Percentiles rank a stretch among this genome's conserved stretches.
Conservation (phyloP, 2,329 filamentous ascomycete genomes). For the Ilyonectria mors-panacis region DNA sequence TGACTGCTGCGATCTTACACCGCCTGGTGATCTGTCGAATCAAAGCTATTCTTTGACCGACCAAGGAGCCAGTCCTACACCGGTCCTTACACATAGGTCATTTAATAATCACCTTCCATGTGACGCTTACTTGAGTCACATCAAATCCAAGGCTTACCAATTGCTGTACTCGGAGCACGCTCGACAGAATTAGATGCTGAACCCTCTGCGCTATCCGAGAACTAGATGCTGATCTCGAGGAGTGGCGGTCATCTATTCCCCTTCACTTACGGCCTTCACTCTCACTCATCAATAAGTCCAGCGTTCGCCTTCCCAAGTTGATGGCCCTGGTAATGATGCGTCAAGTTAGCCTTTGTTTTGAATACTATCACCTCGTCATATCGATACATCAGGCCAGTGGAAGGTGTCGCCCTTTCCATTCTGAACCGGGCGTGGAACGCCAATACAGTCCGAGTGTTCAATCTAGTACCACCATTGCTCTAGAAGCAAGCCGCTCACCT, state of each 20-base stretch:
- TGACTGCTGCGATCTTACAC: conserved; percentile 50
- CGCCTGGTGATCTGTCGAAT: conserved; percentile 38
- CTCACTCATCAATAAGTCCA: conserved; percentile 50
- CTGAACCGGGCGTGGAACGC: conserved; percentile 21
- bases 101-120: conserved; percentile 56
- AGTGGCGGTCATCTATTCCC: conserved; percentile 67
- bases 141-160: conserved; percentile 66
- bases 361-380: conserved; percentile 70
- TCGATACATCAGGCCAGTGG: conserved; percentile 70
- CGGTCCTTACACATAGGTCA: no score
- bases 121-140: conserved; percentile 64
- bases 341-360: conserved; percentile 64
- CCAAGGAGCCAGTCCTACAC: no score
- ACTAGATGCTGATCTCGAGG: conserved; percentile 69
- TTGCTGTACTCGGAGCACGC: conserved; percentile 66
- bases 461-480: conserved; percentile 67
- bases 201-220: conserved; percentile 69
- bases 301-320: conserved; percentile 45
- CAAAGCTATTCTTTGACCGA: background rate
- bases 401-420: conserved; percentile 43
- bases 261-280: conserved; percentile 62
- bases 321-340: conserved; percentile 59
- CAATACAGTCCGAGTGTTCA: conserved; percentile 37
- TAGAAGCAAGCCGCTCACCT: conserved; percentile 70
- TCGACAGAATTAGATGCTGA: conserved; percentile 66